Evolutionary conservation across 2,329 filamentous ascomycete genomes (phyloP).

Genomic region (Meredithiella fracta): DNA sequence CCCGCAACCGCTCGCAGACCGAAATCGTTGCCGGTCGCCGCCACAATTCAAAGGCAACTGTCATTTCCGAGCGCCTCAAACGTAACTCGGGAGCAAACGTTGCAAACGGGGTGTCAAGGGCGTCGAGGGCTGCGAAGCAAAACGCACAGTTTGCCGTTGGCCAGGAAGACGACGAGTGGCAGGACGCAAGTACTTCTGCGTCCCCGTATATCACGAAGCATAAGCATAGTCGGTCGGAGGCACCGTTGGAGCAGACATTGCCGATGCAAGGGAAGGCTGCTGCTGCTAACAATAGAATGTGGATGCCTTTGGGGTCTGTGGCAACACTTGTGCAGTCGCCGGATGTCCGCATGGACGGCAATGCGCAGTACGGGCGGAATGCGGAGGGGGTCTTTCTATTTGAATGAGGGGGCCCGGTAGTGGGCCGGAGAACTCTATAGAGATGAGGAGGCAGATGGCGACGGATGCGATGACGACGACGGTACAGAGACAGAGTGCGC

Average conservation of each 20-base stretch:
- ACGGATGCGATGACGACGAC: neutral
- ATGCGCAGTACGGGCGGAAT: slow-evolving; percentile 19
- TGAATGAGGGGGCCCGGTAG: slow-evolving; percentile 19
- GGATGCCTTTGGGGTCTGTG: slow-evolving; percentile 6
- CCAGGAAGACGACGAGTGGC: slow-evolving; percentile 37
- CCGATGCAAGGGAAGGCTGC: neutral
- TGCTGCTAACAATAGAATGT: too few relatives aligned
- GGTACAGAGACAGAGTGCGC: neutral
- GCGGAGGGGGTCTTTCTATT: slow-evolving; percentile 35
- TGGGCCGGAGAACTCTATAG: slow-evolving; percentile 17
- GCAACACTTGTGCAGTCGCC: slow-evolving; percentile 1
- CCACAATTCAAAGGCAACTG: slow-evolving; percentile 41
- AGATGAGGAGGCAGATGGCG: slow-evolving; percentile 22
- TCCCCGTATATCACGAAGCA: slow-evolving; percentile 31
- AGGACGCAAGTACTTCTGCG: slow-evolving; percentile 47
- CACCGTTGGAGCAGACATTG: neutral
- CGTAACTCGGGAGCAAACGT: slow-evolving; percentile 21
- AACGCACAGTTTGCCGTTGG: slow-evolving; percentile 50
- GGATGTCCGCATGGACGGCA: neutral
- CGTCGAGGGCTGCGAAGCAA: slow-evolving; percentile 30
- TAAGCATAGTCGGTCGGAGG: neutral
- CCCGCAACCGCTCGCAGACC: slow-evolving; percentile 10
- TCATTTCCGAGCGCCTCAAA: slow-evolving; percentile 33
- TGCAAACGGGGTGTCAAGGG: slow-evolving; percentile 22
- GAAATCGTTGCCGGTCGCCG: slow-evolving; percentile 33